Evolutionary conservation across 2,329 filamentous ascomycete genomes (phyloP), one percentile per base, ranked within the genome.

Genomic region (Tolypocladium inflatum): DNA sequence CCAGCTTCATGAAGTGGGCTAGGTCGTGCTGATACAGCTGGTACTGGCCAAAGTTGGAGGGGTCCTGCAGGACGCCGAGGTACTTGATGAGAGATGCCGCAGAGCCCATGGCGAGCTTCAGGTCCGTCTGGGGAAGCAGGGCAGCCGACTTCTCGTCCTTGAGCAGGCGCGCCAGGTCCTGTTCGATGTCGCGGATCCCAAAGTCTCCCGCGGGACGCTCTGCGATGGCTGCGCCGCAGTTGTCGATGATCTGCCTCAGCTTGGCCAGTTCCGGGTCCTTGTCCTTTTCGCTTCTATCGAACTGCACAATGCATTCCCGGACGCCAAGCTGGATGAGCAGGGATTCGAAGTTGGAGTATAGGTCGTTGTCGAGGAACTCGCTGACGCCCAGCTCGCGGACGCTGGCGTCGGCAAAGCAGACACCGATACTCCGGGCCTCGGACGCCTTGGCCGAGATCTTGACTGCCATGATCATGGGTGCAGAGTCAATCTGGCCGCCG

Each of bases 291-390:
- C 81, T 77, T 59, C 84, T 83, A 68, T 97, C 92, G 23, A 84
- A 75, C 66, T 91, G 88, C n/a, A 99, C 75, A 37, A 99, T 76
- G 67, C 92, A 97, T 72, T 99, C 94, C 69, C 91, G 94, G 23
- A 97, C 91, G 7, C 94, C 94, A 3, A 99, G 84, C 70, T 99
- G 95, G 64, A 99, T 99, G 56, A 99, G 83, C 21, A 99, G 80
- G 3, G 92, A 91, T 75, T 99, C 94, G 64, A 99, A 95, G 71
- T 99, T 99, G 56, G 93, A 97, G 76, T 95, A 99, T 11, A 97
- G 80, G 70, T 99, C 94, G 68, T 97, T 99, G 78, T 99, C 94
- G n/a, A 96, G 83, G 64, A 99, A 99, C 70, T 99, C 95, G 78
- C 90, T 96, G 57, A 99, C 91, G 10, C 94, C 94, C 2, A 99